Percentiles rank a stretch among this genome's conserved stretches.
Conservation (phyloP, 2,329 filamentous ascomycete species). For the Neoarthrinium moseri region DNA sequence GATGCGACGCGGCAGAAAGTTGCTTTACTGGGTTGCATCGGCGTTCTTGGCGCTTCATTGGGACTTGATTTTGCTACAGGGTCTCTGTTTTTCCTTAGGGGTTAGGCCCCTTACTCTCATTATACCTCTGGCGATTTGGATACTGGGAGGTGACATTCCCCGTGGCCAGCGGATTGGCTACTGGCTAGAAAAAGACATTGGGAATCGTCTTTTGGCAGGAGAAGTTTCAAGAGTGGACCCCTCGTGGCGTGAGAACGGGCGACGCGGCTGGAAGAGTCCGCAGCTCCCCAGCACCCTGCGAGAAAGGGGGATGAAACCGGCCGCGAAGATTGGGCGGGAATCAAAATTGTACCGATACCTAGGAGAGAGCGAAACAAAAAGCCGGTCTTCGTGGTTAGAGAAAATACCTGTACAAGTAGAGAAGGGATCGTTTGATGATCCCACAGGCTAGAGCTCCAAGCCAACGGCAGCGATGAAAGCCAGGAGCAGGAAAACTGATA, state of each 20-base stretch:
- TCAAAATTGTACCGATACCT: conserved; percentile 7
- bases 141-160: too few species aligned
- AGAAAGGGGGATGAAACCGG: background rate
- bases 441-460: conserved; percentile 3
- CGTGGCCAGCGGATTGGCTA: too few species aligned
- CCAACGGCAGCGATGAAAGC: background rate
- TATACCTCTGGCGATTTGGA: too few species aligned
- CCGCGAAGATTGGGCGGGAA: conserved; percentile 6
- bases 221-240: too few species aligned
- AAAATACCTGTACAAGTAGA: conserved; percentile 17
- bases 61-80: too few species aligned
- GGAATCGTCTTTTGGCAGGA: too few species aligned
- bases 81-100: too few species aligned
- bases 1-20: background rate
- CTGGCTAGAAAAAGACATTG: too few species aligned
- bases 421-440: background rate
- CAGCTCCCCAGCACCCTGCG: too few species aligned
- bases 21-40: conserved; percentile 7
- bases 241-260: too few species aligned
- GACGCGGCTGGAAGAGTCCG: too few species aligned
- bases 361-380: background rate
- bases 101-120: too few species aligned
- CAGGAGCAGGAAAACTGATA: background rate
- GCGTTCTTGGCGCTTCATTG: conserved; percentile 7
- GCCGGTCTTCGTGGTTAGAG: background rate